Percentiles rank a stretch among this genome's conserved stretches.
phyloP scores from a whole-genome alignment of 176 grass and related monocot genomes.

The Coix lacrymajobi region DNA sequence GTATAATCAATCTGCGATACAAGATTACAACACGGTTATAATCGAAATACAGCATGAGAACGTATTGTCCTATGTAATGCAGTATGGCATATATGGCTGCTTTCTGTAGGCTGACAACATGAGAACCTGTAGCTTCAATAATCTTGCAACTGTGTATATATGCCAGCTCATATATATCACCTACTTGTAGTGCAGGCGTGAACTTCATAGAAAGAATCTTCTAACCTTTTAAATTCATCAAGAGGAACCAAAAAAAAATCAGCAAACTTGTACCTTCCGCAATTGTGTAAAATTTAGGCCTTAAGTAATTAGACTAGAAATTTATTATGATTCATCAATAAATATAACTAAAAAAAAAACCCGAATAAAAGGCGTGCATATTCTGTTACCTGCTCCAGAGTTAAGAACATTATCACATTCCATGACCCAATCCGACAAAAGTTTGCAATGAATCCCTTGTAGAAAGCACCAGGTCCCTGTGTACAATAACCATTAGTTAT shows the following conservation, averaged over 20 bases:
- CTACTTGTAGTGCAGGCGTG: background rate
- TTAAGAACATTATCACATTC: constrained; percentile 98
- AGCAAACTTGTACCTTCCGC: background rate
- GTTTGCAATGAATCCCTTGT: constrained; percentile 86
- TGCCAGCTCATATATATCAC: background rate
- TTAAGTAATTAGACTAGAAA: background rate
- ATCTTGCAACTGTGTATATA: background rate
- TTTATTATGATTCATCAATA: background rate
- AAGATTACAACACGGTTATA: background rate
- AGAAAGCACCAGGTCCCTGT: constrained; percentile 80
- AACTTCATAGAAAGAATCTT: constrained; percentile 34
- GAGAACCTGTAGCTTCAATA: background rate
- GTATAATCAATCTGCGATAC: background rate
- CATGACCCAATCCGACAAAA: constrained; percentile 81
- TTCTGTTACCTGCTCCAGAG: constrained; percentile 71
- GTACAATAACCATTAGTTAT: background rate
- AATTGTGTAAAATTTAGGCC: background rate
- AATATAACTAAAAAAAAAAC: background rate
- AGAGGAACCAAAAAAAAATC: background rate
- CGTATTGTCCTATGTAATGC: background rate
- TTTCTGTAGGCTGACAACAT: background rate
- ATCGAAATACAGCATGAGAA: background rate
- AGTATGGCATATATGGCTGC: background rate
- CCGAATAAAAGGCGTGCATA: background rate
- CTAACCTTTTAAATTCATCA: constrained; percentile 29